A percentile compares a stretch with the other conserved stretches of the same genome.
These are phyloP conservation scores for Lyophyllum decastes DNA, from an alignment of 768 basidiomycete species.

Conservation along the genomic window DNA sequence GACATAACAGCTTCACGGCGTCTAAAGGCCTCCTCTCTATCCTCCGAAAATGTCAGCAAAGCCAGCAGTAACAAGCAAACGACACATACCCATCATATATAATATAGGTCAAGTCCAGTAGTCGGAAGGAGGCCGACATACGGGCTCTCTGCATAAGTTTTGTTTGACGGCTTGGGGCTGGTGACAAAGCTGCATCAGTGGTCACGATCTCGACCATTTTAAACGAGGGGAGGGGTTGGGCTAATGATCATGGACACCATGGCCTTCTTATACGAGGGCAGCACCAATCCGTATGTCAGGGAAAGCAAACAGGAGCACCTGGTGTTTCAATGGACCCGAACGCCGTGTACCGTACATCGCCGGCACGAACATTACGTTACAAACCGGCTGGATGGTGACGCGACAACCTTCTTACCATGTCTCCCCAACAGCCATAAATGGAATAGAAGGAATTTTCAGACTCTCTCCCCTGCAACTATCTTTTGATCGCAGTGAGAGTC, in stretches of 20 bases:
- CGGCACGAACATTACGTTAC: too few relatives aligned
- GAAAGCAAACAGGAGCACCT: too few relatives aligned
- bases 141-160: constrained; percentile 16
- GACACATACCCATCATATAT: constrained; percentile 17
- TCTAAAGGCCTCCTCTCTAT: constrained; percentile 9
- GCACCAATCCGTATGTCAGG: too few relatives aligned
- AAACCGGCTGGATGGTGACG: too few relatives aligned
- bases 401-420: too few relatives aligned
- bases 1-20: constrained; percentile 8
- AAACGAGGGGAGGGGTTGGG: background rate
- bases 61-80: background rate
- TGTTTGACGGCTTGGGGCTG: constrained; percentile 9
- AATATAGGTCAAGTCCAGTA: constrained; percentile 17
- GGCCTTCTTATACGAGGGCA: background rate
- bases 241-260: background rate
- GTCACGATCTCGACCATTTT: background rate
- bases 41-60: background rate
- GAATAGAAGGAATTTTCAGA: too few relatives aligned
- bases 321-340: too few relatives aligned
- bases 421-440: too few relatives aligned
- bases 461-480: too few relatives aligned
- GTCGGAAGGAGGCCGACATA: constrained; percentile 9
- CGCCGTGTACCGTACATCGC: too few relatives aligned
- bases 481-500: too few relatives aligned
- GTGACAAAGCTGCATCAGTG: background rate